Percentiles rank a stretch among this genome's conserved stretches.
phyloP scores from a whole-genome alignment of 805 yeast species.

The Pichia eremophila region DNA sequence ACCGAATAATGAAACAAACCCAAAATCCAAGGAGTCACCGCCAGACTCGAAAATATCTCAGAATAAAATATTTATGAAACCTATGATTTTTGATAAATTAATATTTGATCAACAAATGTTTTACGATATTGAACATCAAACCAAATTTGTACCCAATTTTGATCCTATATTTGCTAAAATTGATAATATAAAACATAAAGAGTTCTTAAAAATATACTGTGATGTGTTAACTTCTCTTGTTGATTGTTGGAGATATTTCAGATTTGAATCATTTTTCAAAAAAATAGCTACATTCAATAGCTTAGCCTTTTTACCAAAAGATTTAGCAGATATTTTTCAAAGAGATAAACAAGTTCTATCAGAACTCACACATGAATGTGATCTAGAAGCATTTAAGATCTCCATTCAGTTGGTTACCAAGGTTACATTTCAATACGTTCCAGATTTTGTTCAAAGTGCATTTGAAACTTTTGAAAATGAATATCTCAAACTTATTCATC shows the following conservation, averaged over 20 bases:
- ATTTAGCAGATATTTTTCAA: neutral
- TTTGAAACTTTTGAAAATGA: conserved; percentile 44
- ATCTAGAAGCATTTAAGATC: conserved; percentile 47
- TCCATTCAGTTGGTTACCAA: conserved; percentile 53
- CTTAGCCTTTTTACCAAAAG: too few species aligned
- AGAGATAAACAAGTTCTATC: neutral
- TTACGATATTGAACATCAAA: neutral
- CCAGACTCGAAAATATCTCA: neutral
- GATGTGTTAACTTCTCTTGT: conserved; percentile 56
- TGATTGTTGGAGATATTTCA: conserved; percentile 60
- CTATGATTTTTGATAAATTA: neutral
- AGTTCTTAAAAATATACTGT: conserved; percentile 2
- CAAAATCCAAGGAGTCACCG: too few species aligned
- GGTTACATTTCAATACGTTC: conserved; percentile 50
- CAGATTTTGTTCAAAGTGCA: conserved; percentile 43
- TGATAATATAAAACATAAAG: neutral
- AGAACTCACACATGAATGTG: conserved; percentile 63
- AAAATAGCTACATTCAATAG: conserved; percentile 22
- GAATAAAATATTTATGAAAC: conserved; percentile 1
- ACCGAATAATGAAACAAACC: too few species aligned
- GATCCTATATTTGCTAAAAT: neutral
- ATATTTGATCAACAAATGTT: neutral
- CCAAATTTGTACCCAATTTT: neutral
- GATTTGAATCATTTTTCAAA: conserved; percentile 49
- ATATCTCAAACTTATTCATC: conserved; percentile 27